A percentile compares a stretch with the other conserved stretches of the same genome.
These are phyloP conservation scores for Condylostoma magnum DNA, from an alignment of 169 alveolate species.

Conservation along the genomic window DNA sequence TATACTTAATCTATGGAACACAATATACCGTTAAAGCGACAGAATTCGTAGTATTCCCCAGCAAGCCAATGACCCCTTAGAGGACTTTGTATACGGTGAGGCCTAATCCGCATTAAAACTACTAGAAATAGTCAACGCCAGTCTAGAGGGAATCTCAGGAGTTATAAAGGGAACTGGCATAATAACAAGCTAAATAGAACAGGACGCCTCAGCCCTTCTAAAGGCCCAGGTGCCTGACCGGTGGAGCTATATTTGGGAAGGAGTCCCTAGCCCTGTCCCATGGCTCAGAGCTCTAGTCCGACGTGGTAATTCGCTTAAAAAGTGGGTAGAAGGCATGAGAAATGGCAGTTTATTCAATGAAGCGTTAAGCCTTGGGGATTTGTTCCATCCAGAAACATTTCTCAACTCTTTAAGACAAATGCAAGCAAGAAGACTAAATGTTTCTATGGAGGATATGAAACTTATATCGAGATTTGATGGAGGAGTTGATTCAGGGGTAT, in stretches of 20 bases:
- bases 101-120: conserved; percentile 39
- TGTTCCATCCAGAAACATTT: conserved; percentile 87
- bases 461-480: conserved; percentile 48
- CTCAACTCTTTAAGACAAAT: conserved; percentile 53
- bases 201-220: conserved; percentile 62
- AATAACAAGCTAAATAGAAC: conserved; percentile 67
- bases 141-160: conserved; percentile 53
- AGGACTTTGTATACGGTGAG: conserved; percentile 50
- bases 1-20: conserved; percentile 70
- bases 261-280: conserved; percentile 69
- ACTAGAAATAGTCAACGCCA: conserved; percentile 42
- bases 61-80: conserved; percentile 51
- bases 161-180: conserved; percentile 73
- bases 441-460: conserved; percentile 57
- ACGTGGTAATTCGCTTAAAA: conserved; percentile 58
- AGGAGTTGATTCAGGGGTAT: conserved; percentile 39
- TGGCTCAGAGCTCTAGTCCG: conserved; percentile 72
- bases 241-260: conserved; percentile 86
- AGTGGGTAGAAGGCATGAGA: conserved; percentile 56
- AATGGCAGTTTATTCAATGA: conserved; percentile 41
- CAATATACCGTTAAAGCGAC: conserved; percentile 58
- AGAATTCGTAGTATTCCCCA: conserved; percentile 50
- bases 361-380: conserved; percentile 71
- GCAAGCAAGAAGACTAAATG: conserved; percentile 17
- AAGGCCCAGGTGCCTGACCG: conserved; percentile 66